Percentiles rank a stretch among this genome's conserved stretches.
Evolutionary conservation across 73 alveolate species (phyloP).

Genomic region (Symbiodinium natans): DNA sequence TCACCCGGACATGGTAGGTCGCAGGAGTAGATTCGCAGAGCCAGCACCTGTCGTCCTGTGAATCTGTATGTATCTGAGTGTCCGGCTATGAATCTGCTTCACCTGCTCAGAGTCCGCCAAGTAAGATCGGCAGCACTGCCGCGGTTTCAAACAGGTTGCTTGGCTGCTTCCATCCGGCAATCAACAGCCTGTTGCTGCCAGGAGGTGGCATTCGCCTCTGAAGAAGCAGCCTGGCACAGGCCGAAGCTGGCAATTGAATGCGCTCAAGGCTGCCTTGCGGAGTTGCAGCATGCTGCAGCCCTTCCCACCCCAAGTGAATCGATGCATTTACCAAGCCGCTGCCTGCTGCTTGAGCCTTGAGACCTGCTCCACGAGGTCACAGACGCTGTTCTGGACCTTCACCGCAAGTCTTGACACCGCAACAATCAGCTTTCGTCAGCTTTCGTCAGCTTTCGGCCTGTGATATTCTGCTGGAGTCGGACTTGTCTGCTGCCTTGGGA

Average conservation of each 20-base stretch:
- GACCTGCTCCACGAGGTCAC: slow-evolving; percentile 68
- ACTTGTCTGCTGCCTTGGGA: slow-evolving; percentile 18
- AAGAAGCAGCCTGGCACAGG: slow-evolving; percentile 8
- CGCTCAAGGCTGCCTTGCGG: too few relatives aligned
- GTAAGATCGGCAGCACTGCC: too few relatives aligned
- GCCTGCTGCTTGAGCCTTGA: slow-evolving; percentile 67
- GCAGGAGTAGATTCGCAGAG: too few relatives aligned
- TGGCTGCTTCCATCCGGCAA: neutral
- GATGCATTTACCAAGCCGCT: too few relatives aligned
- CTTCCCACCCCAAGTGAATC: too few relatives aligned
- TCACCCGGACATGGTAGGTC: too few relatives aligned
- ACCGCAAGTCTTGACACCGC: neutral
- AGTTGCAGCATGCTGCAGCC: too few relatives aligned
- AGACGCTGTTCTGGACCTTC: slow-evolving; percentile 50
- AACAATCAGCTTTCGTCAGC: too few relatives aligned
- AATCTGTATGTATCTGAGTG: neutral
- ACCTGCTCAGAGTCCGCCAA: neutral
- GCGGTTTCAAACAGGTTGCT: too few relatives aligned
- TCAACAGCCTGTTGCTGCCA: slow-evolving; percentile 48
- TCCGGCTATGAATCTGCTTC: slow-evolving; percentile 43
- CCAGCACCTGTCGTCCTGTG: neutral
- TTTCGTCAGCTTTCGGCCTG: neutral
- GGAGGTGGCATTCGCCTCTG: slow-evolving; percentile 58
- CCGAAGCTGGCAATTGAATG: too few relatives aligned
- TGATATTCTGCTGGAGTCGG: slow-evolving; percentile 10